A percentile compares a stretch with the other conserved stretches of the same genome.
Conservation (phyloP, 345 rosid genomes). For the Salix caprea region DNA sequence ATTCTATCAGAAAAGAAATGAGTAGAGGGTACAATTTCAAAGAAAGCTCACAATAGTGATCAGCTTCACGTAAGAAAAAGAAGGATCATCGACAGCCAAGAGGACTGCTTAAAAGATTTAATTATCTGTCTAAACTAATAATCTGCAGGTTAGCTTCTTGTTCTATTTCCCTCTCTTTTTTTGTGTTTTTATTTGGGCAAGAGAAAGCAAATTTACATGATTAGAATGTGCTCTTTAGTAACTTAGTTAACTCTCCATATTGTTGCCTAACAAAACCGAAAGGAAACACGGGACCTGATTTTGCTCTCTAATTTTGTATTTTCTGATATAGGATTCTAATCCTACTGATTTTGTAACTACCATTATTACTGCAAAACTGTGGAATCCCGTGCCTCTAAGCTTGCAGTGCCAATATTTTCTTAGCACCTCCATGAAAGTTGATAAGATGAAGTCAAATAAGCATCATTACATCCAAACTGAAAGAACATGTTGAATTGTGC, state of each 20-base stretch:
- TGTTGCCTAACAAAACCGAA: too few relatives aligned
- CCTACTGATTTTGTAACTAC: too few relatives aligned
- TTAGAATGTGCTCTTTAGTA: neutral
- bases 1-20: neutral
- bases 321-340: too few relatives aligned
- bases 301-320: too few relatives aligned
- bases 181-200: neutral
- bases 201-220: neutral
- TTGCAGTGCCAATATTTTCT: too few relatives aligned
- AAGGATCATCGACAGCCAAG: neutral
- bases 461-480: too few relatives aligned
- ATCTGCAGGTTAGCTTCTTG: constrained; percentile 9
- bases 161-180: neutral
- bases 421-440: too few relatives aligned
- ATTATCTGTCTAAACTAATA: neutral
- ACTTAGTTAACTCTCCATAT: neutral
- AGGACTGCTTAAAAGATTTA: neutral
- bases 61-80: neutral
- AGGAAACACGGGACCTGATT: too few relatives aligned
- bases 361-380: too few relatives aligned
- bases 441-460: too few relatives aligned
- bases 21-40: neutral
- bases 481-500: too few relatives aligned
- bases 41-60: neutral
- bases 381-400: too few relatives aligned